A percentile compares a stretch with the other conserved stretches of the same genome.
Conservation (phyloP, 2,329 filamentous ascomycete species). For the Purpureocillium takamizusanense region DNA sequence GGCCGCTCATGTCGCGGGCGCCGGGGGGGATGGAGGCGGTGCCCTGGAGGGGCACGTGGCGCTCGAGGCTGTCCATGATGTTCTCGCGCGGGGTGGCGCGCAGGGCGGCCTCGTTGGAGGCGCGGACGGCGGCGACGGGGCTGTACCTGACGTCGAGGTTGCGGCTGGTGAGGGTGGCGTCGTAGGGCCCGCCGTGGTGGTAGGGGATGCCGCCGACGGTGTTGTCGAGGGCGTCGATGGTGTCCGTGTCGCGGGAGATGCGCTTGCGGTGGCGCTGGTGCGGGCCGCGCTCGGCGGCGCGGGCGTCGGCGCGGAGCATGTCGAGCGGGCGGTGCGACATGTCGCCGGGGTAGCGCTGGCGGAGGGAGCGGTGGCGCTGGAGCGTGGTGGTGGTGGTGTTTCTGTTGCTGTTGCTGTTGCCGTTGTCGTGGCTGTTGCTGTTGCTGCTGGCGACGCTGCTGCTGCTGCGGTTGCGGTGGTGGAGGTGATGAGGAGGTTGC, state of each 20-base stretch:
- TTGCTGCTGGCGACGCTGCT: not conserved
- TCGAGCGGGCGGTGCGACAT: conserved; percentile 59
- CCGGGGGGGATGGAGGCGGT: conserved; percentile 71
- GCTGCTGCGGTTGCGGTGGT: not conserved
- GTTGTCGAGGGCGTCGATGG: conserved; percentile 74
- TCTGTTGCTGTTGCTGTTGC: not conserved
- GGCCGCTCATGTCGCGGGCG: conserved; percentile 56
- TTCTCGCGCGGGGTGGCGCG: conserved; percentile 73
- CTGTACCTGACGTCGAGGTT: conserved; percentile 56
- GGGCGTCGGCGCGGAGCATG: conserved; percentile 52
- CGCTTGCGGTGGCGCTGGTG: conserved; percentile 55
- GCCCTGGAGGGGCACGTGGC: conserved; percentile 73
- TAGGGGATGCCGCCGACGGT: conserved; percentile 57
- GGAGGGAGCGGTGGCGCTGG: conserved; percentile 10
- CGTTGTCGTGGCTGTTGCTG: not conserved
- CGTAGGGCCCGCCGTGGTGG: conserved; percentile 87
- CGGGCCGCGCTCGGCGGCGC: conserved; percentile 57
- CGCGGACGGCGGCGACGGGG: conserved; percentile 67
- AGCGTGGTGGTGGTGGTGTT: conserved; percentile 8
- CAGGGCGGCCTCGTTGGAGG: conserved; percentile 67
- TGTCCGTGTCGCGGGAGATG: conserved; percentile 62
- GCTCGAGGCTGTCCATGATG: conserved; percentile 62
- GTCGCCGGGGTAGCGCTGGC: conserved; percentile 50
- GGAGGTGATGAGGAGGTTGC: not conserved
- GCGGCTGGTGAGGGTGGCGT: conserved; percentile 67